Base-by-base conservation (phyloP, 805 yeast species). In the Yarrowia sp. region DNA sequence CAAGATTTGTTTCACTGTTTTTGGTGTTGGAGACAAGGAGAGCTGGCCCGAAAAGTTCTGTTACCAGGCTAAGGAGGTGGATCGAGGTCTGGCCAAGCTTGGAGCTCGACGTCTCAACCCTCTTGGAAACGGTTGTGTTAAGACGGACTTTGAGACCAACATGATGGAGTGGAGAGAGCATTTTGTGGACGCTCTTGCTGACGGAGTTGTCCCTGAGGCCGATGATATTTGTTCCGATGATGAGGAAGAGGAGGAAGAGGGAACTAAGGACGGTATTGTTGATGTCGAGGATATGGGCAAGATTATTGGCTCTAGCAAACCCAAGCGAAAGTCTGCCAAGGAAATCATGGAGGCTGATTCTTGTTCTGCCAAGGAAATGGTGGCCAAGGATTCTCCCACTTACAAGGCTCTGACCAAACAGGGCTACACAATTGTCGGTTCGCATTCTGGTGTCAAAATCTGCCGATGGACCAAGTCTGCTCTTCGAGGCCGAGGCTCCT, bases 381-480 rank as follows among this genome's bases (percentile, higher is more conserved):
- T 92, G 49, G 90, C 96, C 3, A 83, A 87, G 69, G 86, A 88
- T 68, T 89, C 96, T 0, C 97, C 97, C 28, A 92, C 98, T 0
- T 92, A 79, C 75, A 89, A 89, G 67, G 86, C 95, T 8, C 79
- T 92, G 63, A 92, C 97, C 0, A 92, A 92, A 71, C 98, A 92
- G 76, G 98, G 98, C 0, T 92, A 92, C 71, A 89, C 96, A 0
- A 85, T 92, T 67, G 96, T 92, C 43, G 98, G 98, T 4, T 86
- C 96, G 0, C 98, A 92, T 71, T 90, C 97, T 0, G 98, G 98
- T 36, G 98, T 92, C 51, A 92, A 92, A 73, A 90, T 92, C 30
- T 92, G 98, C 72, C 84, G 98, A 71, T 92, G 98, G 98, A 92
- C 98, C 0, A 92, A 92, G 72, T 88, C 95, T 66, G 98, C 97